phyloP scores from a whole-genome alignment of 257 asterid genomes.

The Primulina huaijiensis region DNA sequence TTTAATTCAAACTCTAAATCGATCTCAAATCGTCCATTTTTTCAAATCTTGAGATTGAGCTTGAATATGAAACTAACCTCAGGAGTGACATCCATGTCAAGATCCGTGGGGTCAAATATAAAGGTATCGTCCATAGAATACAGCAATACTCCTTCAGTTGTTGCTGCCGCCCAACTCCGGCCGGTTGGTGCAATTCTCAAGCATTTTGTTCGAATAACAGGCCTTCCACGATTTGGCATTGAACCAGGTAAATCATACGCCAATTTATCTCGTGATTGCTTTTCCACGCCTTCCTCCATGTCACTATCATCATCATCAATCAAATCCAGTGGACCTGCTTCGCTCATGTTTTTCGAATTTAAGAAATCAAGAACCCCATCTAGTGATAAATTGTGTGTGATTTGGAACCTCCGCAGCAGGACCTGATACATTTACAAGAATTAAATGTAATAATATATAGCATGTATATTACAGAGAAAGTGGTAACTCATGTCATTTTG shows the following conservation, averaged over 20 bases:
- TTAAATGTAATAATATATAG: conserved; percentile 4
- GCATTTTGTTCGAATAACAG: conserved; percentile 79
- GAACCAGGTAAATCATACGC: conserved; percentile 91
- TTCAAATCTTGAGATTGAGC: background rate
- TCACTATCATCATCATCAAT: conserved; percentile 86
- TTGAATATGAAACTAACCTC: conserved; percentile 52
- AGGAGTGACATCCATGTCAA: conserved; percentile 94
- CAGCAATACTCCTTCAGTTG: conserved; percentile 89
- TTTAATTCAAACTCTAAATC: background rate
- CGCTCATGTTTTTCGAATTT: conserved; percentile 93
- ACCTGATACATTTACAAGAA: conserved; percentile 49
- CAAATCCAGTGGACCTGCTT: conserved; percentile 86
- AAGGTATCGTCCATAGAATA: conserved; percentile 91
- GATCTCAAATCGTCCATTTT: background rate
- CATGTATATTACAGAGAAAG: background rate
- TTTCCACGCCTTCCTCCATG: conserved; percentile 80
- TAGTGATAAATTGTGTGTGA: conserved; percentile 75
- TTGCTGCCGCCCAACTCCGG: conserved; percentile 97
- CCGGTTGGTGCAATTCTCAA: conserved; percentile 97
- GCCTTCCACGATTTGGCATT: conserved; percentile 84
- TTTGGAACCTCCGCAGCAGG: conserved; percentile 79
- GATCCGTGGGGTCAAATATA: conserved; percentile 97
- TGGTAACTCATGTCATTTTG: background rate
- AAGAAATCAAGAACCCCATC: conserved; percentile 95
- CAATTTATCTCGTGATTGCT: conserved; percentile 58